Evolutionary conservation across 345 rosid species (phyloP).

Genomic region (Erodium maritimum): DNA sequence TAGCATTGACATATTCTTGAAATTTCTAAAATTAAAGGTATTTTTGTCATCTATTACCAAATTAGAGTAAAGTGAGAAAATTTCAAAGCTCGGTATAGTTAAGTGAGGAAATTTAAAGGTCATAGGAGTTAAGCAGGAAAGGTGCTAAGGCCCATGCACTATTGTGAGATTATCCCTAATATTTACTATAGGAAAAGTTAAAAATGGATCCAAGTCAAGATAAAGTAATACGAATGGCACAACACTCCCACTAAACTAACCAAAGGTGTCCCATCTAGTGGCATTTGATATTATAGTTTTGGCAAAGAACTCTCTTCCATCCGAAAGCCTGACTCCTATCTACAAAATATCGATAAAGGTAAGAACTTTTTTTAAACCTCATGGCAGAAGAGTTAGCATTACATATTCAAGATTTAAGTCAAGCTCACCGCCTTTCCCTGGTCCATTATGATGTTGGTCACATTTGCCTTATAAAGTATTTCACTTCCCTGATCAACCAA

Average conservation of each 20-base stretch:
- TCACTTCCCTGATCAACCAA: constrained; percentile 69
- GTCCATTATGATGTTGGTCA: constrained; percentile 55
- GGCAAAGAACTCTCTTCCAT: constrained; percentile 69
- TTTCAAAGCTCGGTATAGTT: too few relatives aligned
- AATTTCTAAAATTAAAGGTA: too few relatives aligned
- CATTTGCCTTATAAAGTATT: constrained; percentile 79
- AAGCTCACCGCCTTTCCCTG: constrained; percentile 74
- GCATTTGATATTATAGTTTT: constrained; percentile 83
- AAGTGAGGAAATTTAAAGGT: too few relatives aligned
- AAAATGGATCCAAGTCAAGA: not conserved
- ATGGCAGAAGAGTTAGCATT: constrained; percentile 5
- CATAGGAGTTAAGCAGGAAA: too few relatives aligned
- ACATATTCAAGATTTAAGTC: constrained; percentile 4
- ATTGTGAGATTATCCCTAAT: too few relatives aligned
- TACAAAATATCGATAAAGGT: constrained; percentile 17
- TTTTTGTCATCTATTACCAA: too few relatives aligned
- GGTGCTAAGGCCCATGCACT: too few relatives aligned
- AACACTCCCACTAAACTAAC: constrained; percentile 27
- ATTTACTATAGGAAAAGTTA: too few relatives aligned
- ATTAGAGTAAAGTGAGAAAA: too few relatives aligned
- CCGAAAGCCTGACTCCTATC: constrained; percentile 83
- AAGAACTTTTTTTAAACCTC: not conserved
- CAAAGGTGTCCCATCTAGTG: constrained; percentile 98
- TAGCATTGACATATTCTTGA: too few relatives aligned
- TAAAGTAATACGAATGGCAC: too few relatives aligned